phyloP scores from a whole-genome alignment of 495 filamentous ascomycete species.

The Paragyromitra xinjiangensis region DNA sequence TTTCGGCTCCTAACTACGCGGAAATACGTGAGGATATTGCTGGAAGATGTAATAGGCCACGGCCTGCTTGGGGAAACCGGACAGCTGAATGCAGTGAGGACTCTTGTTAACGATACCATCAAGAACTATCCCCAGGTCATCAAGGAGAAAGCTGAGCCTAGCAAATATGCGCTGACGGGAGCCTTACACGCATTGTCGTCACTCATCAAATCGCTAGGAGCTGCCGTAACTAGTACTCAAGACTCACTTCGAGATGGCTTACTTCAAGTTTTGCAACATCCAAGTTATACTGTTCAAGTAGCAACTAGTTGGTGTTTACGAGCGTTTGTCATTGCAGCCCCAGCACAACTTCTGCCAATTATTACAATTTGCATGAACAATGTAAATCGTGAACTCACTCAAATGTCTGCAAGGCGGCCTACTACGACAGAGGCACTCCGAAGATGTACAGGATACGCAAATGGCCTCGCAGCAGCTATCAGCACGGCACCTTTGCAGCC shows the following conservation, averaged over 20 bases:
- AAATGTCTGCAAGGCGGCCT: slow-evolving; percentile 73
- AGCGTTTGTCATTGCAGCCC: slow-evolving; percentile 85
- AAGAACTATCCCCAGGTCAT: slow-evolving; percentile 95
- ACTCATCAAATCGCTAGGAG: slow-evolving; percentile 80
- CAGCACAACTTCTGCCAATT: slow-evolving; percentile 88
- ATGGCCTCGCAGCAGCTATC: slow-evolving; percentile 89
- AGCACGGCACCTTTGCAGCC: slow-evolving; percentile 88
- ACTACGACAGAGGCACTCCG: slow-evolving; percentile 71
- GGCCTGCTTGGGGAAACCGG: slow-evolving; percentile 87
- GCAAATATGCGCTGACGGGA: slow-evolving; percentile 82
- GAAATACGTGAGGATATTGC: slow-evolving; percentile 81
- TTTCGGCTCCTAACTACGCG: slow-evolving; percentile 87
- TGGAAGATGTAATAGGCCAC: slow-evolving; percentile 83
- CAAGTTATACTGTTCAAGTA: slow-evolving; percentile 94
- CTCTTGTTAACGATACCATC: slow-evolving; percentile 83
- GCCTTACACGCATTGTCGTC: slow-evolving; percentile 82
- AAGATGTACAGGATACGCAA: slow-evolving; percentile 88
- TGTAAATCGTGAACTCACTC: slow-evolving; percentile 81
- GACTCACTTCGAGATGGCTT: slow-evolving; percentile 86
- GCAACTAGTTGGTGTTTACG: slow-evolving; percentile 85
- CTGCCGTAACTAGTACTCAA: slow-evolving; percentile 76
- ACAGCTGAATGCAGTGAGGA: slow-evolving; percentile 80
- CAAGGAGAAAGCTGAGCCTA: slow-evolving; percentile 89
- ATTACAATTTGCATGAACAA: slow-evolving; percentile 97
- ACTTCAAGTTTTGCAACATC: slow-evolving; percentile 90